A percentile compares a stretch with the other conserved stretches of the same genome.
phyloP scores from a whole-genome alignment of 805 yeast genomes.

The Lachancea thermotolerans region DNA sequence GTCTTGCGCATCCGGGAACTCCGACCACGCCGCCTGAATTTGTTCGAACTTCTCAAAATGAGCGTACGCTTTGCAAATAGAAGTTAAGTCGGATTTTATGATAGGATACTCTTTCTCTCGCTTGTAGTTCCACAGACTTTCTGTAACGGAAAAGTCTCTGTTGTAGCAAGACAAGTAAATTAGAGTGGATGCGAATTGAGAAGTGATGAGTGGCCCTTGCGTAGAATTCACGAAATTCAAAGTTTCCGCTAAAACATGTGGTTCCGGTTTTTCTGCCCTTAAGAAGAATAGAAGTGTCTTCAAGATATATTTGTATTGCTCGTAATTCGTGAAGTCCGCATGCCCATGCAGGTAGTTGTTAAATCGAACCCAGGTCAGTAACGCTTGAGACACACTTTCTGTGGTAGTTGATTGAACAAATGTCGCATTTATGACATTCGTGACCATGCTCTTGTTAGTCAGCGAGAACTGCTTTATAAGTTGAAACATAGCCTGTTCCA shows the following conservation, averaged over 20 bases:
- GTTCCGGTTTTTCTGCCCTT: conserved; percentile 7
- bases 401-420: conserved; percentile 10
- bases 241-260: background rate
- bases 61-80: conserved; percentile 20
- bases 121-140: conserved; percentile 32
- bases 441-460: conserved; percentile 12
- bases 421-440: conserved; percentile 14
- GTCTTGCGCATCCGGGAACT: conserved; percentile 36
- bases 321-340: conserved; percentile 21
- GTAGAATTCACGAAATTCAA: conserved; percentile 4
- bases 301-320: conserved; percentile 14
- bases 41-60: conserved; percentile 14
- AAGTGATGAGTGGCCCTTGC: conserved; percentile 19
- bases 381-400: conserved; percentile 2
- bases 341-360: conserved; percentile 21
- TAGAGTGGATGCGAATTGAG: conserved; percentile 27
- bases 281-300: conserved; percentile 16
- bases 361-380: conserved; percentile 24
- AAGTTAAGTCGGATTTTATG: conserved; percentile 17
- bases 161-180: conserved; percentile 16
- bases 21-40: conserved; percentile 34
- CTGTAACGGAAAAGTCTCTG: conserved; percentile 12
- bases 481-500: conserved; percentile 14
- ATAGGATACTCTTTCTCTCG: conserved; percentile 14
- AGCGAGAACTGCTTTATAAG: conserved; percentile 21